Evolutionary conservation across 768 basidiomycete species (phyloP), one percentile per base, ranked within the genome.

Genomic region (Mrakia gelida): DNA sequence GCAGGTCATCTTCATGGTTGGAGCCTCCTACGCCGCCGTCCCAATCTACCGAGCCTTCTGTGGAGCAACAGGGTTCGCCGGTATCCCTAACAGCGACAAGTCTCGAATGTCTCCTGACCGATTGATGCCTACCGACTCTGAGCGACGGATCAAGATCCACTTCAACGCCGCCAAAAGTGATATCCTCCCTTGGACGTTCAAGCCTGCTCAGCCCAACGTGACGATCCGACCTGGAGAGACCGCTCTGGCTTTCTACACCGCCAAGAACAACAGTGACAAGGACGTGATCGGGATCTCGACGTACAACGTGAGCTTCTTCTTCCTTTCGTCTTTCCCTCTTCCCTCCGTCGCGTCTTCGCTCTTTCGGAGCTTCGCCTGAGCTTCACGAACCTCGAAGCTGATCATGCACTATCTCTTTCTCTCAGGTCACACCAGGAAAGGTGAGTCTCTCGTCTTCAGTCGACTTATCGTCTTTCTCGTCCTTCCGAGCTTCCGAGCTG

Each of bases 261-360:
- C 96, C 10, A 93, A 88, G 85, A 99, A 99, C 82, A 88, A 86
- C 70, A 91, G 92, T 15, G 86, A 90, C 70, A 87, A 91, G 80
- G 97, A 98, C 83, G 89, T 99, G 74, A 95, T 99, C 82, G 97
- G 97, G 1, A 98, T 99, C 84, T 96, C 95, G 49, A 98, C 97
- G 8, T 99, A 99, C 84, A 99, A 98, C 85, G 96, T 79, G 54
- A 71, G 76, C 49, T 52, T 52, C 49, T 10, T 77, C 28, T 30
- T 13, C 32, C 21, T 62, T 45, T 43, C 26, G 38, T 38, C 21
- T 8, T 34, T 43, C 54, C 13, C 28, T 49, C 38, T 75, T 75
- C 23, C 8, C 71, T 23, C 13, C 23, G 26, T 32, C 73, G 23
- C 41, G 71, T 43, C 18, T 52, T 52, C 18, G 49, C 49, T 21